Evolutionary conservation across 345 rosid genomes (phyloP), one percentile per base, ranked within the genome.

Genomic region (Excoecaria cochinchinensis): DNA sequence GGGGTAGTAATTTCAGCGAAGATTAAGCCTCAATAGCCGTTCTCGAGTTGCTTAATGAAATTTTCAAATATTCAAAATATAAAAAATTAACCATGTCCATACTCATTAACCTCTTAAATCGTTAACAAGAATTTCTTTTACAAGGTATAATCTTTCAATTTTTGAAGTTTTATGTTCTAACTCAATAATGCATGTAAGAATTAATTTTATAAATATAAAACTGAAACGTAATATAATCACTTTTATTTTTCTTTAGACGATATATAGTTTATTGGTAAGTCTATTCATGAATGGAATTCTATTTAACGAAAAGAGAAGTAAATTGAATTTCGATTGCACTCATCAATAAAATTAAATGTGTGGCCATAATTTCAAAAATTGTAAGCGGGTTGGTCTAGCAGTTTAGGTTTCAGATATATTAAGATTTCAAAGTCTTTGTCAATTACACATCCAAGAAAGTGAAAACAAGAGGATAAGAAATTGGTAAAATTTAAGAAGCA

Each of bases 11-110:
- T 84, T 80, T 70, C 50, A 7, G 81, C 86, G 82, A 83, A 80
- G 72, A 74, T 78, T 78, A 67, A 77, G 87, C 84, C 86, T 57
- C n/a, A 75, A 71, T 76, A 39, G 59, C 75, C 87, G 89, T 84
- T 80, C 86, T 86, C 86, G 82, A 80, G 80, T 70, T 75, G 61
- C 82, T 59, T 76, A 47, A 65, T 67, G 44, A 71, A 47, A 50
- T 48, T 53, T 6, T 22, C 21, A 40, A 19, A 51, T 8, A 21
- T 8, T 3, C 24, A 15, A 44, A 44, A 44, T 3, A 44, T n/a
- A 6, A 44, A 44, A 42, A 44, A 44, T 44, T 44, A 44, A 44
- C 48, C 48, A 44, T 8, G 31, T 44, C 55, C 52, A 3, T 19
- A 69, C 10, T 22, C 48, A 25, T 75, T 66, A 7, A 55, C 44